Evolutionary conservation across 1,139 yeast genomes (phyloP), one percentile per base, ranked within the genome.

Genomic region (Geotrichum europaeum): DNA sequence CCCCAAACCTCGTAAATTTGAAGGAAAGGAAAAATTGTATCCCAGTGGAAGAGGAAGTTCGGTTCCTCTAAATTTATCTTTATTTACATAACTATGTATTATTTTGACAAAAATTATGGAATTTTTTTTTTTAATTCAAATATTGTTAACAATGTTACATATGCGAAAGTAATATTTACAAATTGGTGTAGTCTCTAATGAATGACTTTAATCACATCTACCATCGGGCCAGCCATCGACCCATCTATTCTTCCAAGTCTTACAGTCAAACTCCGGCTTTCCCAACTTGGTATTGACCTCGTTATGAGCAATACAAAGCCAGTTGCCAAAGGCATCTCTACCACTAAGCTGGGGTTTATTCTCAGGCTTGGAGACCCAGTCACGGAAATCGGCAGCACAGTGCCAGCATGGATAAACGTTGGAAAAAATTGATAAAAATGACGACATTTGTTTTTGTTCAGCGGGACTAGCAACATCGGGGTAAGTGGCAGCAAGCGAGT

Each of bases 21-120:
- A 83, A 59, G 87, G 84, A 13, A 81, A 79, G 59, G 81, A 81
- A 61, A 91, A 92, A 72, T 77, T 90, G 66, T 94, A 94, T 74
- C 97, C 97, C 15, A 89, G 97, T 76, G 98, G 99, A 7, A 82
- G 97, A 70, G 99, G 99, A 1, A 84, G 92, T 36, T 89, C 97
- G 40, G 96, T 94, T 50, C 98, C 98, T 0, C 77, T 94, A 67
- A 85, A 90, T 68, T 77, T 92, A 65, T 75, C 82, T 56, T 58
- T 76, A 51, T 81, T 69, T 66, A 65, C 65, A 20, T 73, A 64
- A 59, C 5, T 20, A 5, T 43, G 28, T 28, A 54, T 9, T 13
- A 15, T 53, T 32, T 25, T 47, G 45, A 40, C n/a, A 24, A 5
- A 34, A n/a, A 43, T 32, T 45, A 53, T 30, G 28, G 45, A n/a